A percentile compares a stretch with the other conserved stretches of the same genome.
These are phyloP conservation scores for Mariannaea elegans DNA, from an alignment of 2,329 filamentous ascomycete genomes.

Conservation along the genomic window DNA sequence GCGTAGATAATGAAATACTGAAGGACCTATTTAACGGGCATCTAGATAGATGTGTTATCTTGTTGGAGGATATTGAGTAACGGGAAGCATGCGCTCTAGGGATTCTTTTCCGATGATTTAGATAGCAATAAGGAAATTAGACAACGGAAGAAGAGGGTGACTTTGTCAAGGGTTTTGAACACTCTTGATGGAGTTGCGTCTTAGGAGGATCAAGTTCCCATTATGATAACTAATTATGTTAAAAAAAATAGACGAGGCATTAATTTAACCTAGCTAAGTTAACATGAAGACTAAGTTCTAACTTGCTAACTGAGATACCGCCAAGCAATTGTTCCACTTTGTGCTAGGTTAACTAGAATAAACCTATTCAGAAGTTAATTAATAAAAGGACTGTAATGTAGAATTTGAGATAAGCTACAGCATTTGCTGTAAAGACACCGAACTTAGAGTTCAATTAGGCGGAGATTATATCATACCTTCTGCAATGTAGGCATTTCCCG, in stretches of 20 bases:
- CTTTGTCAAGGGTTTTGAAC: slow-evolving; percentile 34
- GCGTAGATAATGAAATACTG: slow-evolving; percentile 39
- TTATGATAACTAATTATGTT: slow-evolving; percentile 40
- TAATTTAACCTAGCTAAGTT: slow-evolving; percentile 54
- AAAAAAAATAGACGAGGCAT: slow-evolving; percentile 33
- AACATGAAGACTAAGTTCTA: slow-evolving; percentile 61
- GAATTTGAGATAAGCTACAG: slow-evolving; percentile 8
- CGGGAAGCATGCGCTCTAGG: slow-evolving; percentile 23
- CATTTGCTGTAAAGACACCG: slow-evolving; percentile 56
- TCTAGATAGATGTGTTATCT: slow-evolving; percentile 47
- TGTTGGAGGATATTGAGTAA: slow-evolving; percentile 53
- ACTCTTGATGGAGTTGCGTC: slow-evolving; percentile 33
- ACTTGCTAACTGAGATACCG: slow-evolving; percentile 7
- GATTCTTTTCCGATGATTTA: slow-evolving; percentile 20
- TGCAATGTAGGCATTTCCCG: slow-evolving; percentile 4
- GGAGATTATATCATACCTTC: slow-evolving; percentile 49
- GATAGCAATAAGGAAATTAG: slow-evolving; percentile 16
- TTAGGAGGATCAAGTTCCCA: slow-evolving; percentile 32
- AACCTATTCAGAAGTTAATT: neutral
- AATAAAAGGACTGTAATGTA: slow-evolving; percentile 1
- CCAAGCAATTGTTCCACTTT: slow-evolving; percentile 16
- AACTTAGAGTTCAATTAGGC: slow-evolving; percentile 59
- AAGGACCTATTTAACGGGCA: slow-evolving; percentile 44
- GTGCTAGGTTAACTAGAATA: slow-evolving; percentile 14
- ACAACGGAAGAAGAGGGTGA: slow-evolving; percentile 15